Percentiles rank a stretch among this genome's conserved stretches.
These are phyloP conservation scores for Xylaria polymorpha DNA, from an alignment of 2,329 filamentous ascomycete genomes.

Conservation along the genomic window DNA sequence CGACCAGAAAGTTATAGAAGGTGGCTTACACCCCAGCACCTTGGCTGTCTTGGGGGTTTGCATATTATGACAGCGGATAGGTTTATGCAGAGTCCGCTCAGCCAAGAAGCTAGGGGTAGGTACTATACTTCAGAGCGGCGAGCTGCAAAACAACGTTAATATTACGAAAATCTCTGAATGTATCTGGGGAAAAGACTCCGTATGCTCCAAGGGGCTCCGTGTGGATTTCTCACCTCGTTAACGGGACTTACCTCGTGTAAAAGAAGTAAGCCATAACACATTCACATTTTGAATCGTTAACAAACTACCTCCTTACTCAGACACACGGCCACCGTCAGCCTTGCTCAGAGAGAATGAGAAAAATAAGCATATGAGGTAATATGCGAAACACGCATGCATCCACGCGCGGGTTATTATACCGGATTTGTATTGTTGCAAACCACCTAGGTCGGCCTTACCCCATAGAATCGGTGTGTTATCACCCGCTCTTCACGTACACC, in stretches of 20 bases:
- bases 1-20: conserved; percentile 14
- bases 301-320: conserved; percentile 2
- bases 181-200: conserved; percentile 4
- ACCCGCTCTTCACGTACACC: conserved; percentile 11
- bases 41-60: conserved; percentile 36
- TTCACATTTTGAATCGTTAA: background rate
- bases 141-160: conserved; percentile 12
- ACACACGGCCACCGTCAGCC: conserved; percentile 19
- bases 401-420: background rate
- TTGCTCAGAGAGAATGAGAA: conserved; percentile 11
- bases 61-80: conserved; percentile 30
- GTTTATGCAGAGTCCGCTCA: conserved; percentile 17
- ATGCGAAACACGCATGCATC: conserved; percentile 21
- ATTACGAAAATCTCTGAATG: conserved; percentile 2
- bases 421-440: conserved; percentile 21
- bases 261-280: background rate
- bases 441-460: conserved; percentile 7
- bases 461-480: conserved; percentile 12
- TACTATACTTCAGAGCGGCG: conserved; percentile 14
- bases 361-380: conserved; percentile 10
- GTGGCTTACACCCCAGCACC: conserved; percentile 23
- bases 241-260: background rate
- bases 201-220: background rate
- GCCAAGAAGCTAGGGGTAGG: conserved; percentile 22
- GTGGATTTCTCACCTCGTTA: background rate